phyloP scores from a whole-genome alignment of 1,139 yeast species.

The Suhomyces yuchorum region DNA sequence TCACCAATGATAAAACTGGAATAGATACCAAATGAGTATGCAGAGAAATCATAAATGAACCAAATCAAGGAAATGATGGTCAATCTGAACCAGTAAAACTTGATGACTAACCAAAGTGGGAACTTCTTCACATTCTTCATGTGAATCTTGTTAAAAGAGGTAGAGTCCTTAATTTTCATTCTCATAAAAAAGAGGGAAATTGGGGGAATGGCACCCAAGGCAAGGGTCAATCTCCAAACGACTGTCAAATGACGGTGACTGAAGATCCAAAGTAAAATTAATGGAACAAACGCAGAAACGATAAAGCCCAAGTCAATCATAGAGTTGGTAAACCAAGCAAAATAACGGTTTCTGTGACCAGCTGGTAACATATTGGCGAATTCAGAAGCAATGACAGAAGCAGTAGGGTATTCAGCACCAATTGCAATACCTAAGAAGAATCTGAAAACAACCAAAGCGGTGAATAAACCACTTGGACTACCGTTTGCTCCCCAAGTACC shows the following conservation, averaged over 20 bases:
- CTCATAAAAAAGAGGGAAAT: slow-evolving; percentile 74
- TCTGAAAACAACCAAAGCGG: slow-evolving; percentile 81
- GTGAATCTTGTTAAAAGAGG: slow-evolving; percentile 66
- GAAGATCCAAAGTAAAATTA: slow-evolving; percentile 84
- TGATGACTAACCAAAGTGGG: slow-evolving; percentile 70
- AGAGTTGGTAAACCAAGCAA: slow-evolving; percentile 83
- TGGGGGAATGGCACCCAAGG: slow-evolving; percentile 92
- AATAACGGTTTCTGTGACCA: slow-evolving; percentile 86
- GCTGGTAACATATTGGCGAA: slow-evolving; percentile 77
- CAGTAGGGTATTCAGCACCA: slow-evolving; percentile 92
- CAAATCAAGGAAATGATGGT: slow-evolving; percentile 72
- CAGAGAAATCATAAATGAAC: slow-evolving; percentile 89
- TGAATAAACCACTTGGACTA: slow-evolving; percentile 66
- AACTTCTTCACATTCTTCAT: slow-evolving; percentile 60
- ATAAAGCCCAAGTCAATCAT: slow-evolving; percentile 92
- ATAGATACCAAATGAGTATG: slow-evolving; percentile 85
- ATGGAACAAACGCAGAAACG: slow-evolving; percentile 78
- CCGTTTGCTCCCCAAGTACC: slow-evolving; percentile 69
- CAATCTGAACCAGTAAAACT: slow-evolving; percentile 85
- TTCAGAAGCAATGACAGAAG: slow-evolving; percentile 93
- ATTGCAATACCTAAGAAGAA: slow-evolving; percentile 84
- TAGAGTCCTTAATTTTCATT: slow-evolving; percentile 71
- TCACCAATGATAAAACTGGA: slow-evolving; percentile 65
- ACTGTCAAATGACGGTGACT: slow-evolving; percentile 67
- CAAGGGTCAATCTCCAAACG: slow-evolving; percentile 92